A percentile compares a stretch with the other conserved stretches of the same genome.
Conservation (phyloP, 129 eudicot genomes). For the Glebionis coronaria region DNA sequence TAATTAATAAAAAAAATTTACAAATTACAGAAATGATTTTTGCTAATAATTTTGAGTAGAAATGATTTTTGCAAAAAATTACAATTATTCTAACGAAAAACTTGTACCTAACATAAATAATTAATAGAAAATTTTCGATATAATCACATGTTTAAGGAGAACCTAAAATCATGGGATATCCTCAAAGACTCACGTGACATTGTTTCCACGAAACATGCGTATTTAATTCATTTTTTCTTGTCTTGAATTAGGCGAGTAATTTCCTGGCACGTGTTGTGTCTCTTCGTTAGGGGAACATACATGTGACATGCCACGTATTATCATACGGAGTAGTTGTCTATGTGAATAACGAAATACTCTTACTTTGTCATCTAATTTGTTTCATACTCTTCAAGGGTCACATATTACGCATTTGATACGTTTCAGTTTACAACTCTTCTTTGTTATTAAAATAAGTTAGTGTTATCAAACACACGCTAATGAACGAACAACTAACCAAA, state of each 20-base stretch:
- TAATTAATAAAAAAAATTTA: no score
- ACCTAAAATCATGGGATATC: constrained; percentile 36
- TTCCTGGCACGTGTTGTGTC: constrained; percentile 39
- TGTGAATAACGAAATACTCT: no score
- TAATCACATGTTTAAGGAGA: constrained; percentile 27
- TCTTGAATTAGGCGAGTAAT: constrained; percentile 36
- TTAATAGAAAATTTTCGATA: constrained; percentile 1
- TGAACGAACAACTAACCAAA: no score
- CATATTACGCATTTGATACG: no score
- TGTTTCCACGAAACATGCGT: constrained; percentile 40
- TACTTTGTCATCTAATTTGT: no score
- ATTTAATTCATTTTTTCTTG: constrained; percentile 29
- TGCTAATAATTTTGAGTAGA: no score
- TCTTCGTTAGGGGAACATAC: constrained; percentile 19
- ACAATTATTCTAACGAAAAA: not conserved
- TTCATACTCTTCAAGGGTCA: no score
- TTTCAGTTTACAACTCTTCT: no score
- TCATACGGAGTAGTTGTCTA: not conserved
- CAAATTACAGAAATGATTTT: no score
- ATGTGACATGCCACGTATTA: constrained; percentile 27
- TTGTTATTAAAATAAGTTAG: no score
- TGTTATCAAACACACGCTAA: no score
- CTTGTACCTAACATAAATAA: not conserved
- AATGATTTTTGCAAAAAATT: no score
- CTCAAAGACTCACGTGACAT: constrained; percentile 35